Evolutionary conservation across 352 stramenopile genomes (phyloP).

Genomic region (Globisporangium takayamanum): DNA sequence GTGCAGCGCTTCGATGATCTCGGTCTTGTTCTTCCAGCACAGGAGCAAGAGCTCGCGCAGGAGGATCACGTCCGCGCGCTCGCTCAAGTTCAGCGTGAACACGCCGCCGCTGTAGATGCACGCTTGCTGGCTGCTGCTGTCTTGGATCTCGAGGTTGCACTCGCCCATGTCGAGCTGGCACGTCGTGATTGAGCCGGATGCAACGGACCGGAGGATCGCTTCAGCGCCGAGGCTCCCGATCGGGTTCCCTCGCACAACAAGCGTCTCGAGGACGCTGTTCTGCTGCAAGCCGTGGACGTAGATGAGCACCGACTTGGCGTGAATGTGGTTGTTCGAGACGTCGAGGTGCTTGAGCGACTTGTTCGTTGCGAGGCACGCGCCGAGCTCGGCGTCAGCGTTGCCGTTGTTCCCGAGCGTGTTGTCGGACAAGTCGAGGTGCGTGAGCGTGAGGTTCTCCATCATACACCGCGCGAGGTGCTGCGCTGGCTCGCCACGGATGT

Average conservation of each 20-base stretch:
- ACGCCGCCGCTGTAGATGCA: slow-evolving; percentile 38
- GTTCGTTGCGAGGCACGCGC: slow-evolving; percentile 54
- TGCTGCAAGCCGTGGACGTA: slow-evolving; percentile 59
- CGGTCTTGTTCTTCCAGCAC: slow-evolving; percentile 47
- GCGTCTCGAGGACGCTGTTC: slow-evolving; percentile 40
- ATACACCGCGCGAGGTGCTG: slow-evolving; percentile 57
- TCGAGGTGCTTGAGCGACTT: slow-evolving; percentile 52
- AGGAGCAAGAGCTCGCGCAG: slow-evolving; percentile 51
- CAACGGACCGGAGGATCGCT: slow-evolving; percentile 46
- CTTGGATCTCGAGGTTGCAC: slow-evolving; percentile 61
- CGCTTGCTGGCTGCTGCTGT: slow-evolving; percentile 30
- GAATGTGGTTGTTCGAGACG: slow-evolving; percentile 66
- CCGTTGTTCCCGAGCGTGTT: slow-evolving; percentile 69
- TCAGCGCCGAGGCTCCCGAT: slow-evolving; percentile 56
- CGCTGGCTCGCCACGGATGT: slow-evolving; percentile 60
- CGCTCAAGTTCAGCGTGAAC: slow-evolving; percentile 47
- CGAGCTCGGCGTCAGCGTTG: slow-evolving; percentile 55
- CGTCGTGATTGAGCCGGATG: slow-evolving; percentile 33
- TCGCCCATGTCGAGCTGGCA: slow-evolving; percentile 60
- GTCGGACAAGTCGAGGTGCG: slow-evolving; percentile 55
- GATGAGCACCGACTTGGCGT: slow-evolving; percentile 48
- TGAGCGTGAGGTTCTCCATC: slow-evolving; percentile 66
- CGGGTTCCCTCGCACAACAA: slow-evolving; percentile 61
- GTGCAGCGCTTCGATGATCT: slow-evolving; percentile 41
- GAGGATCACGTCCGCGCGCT: slow-evolving; percentile 44